phyloP scores from a whole-genome alignment of 1,284 basidiomycete species.

The Melampsora larici-populina region DNA sequence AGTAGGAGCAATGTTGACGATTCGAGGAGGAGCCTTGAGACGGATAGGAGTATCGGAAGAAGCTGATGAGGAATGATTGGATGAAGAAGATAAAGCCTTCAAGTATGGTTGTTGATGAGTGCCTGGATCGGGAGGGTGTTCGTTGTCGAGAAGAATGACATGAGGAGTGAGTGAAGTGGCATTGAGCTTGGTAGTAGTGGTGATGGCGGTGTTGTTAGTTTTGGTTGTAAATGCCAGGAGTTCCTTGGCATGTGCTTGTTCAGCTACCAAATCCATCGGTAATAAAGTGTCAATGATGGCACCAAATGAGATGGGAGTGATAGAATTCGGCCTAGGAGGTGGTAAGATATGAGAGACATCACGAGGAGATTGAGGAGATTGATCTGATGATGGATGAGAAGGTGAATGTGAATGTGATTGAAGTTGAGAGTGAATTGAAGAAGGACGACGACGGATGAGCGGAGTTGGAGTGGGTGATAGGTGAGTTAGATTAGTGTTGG shows the following conservation, averaged over 20 bases:
- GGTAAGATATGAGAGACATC: neutral
- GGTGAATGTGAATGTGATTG: neutral
- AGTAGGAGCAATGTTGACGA: slow-evolving; percentile 27
- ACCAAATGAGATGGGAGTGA: neutral
- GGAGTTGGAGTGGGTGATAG: neutral
- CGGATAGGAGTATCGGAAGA: neutral
- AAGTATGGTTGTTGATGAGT: neutral
- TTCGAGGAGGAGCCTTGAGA: slow-evolving; percentile 7
- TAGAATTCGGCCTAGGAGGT: slow-evolving; percentile 1
- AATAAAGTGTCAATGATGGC: neutral
- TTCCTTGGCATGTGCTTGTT: neutral
- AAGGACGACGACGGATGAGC: neutral
- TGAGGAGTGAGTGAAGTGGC: neutral
- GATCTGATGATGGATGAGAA: neutral
- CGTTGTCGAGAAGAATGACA: neutral
- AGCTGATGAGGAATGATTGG: neutral
- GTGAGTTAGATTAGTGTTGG: neutral
- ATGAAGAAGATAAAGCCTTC: neutral
- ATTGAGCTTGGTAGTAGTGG: too few relatives aligned
- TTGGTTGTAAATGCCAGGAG: neutral
- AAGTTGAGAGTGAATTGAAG: neutral
- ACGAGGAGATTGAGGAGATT: neutral
- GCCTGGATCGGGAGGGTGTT: too few relatives aligned
- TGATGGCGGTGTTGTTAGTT: neutral
- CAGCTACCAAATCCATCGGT: neutral